Evolutionary conservation across 1,139 yeast genomes (phyloP).

Genomic region (Suhomyces choctaworum): DNA sequence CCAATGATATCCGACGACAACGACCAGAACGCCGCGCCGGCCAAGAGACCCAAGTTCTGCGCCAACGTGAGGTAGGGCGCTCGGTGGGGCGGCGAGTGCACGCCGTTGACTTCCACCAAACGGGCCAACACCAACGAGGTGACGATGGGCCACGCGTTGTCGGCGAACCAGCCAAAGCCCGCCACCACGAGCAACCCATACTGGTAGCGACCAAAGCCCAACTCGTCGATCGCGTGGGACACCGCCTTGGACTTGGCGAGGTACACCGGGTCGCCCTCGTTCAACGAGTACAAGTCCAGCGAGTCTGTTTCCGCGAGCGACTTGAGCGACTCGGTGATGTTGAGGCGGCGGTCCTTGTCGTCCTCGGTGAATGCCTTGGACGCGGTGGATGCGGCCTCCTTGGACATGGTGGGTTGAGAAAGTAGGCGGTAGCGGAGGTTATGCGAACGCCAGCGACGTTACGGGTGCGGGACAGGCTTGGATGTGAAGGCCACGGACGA

Average conservation of each 20-base stretch:
- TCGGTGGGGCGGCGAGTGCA: constrained; percentile 33
- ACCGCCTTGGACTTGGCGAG: constrained; percentile 36
- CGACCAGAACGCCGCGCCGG: constrained; percentile 47
- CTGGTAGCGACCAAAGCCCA: constrained; percentile 47
- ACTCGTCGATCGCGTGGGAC: constrained; percentile 37
- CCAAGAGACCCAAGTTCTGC: constrained; percentile 44
- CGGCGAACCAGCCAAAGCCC: constrained; percentile 48
- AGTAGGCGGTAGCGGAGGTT: too few relatives aligned
- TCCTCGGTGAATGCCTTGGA: background rate
- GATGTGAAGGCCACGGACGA: too few relatives aligned
- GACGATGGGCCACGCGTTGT: constrained; percentile 47
- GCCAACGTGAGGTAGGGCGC: constrained; percentile 44
- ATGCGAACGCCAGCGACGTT: too few relatives aligned
- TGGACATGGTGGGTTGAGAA: background rate
- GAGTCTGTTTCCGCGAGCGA: constrained; percentile 5
- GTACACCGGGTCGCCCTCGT: constrained; percentile 23
- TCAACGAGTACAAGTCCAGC: constrained; percentile 14
- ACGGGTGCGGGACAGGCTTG: too few relatives aligned
- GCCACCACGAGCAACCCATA: constrained; percentile 43
- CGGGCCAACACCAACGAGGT: constrained; percentile 38
- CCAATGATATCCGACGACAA: constrained; percentile 44
- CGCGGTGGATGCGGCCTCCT: background rate
- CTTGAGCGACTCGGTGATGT: constrained; percentile 5
- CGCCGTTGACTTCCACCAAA: constrained; percentile 39
- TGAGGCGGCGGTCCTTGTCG: constrained; percentile 6